Conservation (phyloP, 1,139 yeast species). For the Barnettozyma hawaiiensis region DNA sequence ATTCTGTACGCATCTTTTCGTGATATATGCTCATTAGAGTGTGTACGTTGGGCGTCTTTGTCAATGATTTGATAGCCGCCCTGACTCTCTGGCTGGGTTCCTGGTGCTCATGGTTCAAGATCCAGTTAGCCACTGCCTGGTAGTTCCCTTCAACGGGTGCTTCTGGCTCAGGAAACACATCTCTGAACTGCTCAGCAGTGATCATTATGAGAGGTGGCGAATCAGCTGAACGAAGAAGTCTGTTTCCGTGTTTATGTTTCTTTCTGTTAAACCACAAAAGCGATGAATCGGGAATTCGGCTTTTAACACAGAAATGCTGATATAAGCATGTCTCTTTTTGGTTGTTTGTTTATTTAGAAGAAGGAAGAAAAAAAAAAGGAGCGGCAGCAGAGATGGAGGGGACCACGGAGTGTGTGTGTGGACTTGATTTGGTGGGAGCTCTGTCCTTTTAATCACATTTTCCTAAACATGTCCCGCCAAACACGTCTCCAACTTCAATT, state of each 20-base stretch:
- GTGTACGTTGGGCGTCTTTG: conserved; percentile 6
- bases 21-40: conserved; percentile 14
- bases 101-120: conserved; percentile 18
- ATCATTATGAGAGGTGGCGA: not conserved
- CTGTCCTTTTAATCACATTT: no score
- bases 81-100: conserved; percentile 23
- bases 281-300: no score
- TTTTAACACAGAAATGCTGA: not conserved
- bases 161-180: conserved; percentile 14
- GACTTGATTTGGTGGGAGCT: no score
- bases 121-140: conserved; percentile 21
- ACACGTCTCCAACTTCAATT: conserved; percentile 20
- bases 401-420: no score
- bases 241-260: no score
- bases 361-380: no score
- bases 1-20: conserved; percentile 15
- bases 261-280: no score
- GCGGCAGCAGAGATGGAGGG: no score
- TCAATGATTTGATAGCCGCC: conserved; percentile 18
- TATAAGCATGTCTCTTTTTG: no score
- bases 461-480: conserved; percentile 19
- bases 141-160: conserved; percentile 18
- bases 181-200: conserved; percentile 1
- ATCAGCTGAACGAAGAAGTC: not conserved
- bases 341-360: no score